Percentiles rank a stretch among this genome's conserved stretches.
Evolutionary conservation across 805 yeast genomes (phyloP).

Genomic region (Monosporozyma siamensis): DNA sequence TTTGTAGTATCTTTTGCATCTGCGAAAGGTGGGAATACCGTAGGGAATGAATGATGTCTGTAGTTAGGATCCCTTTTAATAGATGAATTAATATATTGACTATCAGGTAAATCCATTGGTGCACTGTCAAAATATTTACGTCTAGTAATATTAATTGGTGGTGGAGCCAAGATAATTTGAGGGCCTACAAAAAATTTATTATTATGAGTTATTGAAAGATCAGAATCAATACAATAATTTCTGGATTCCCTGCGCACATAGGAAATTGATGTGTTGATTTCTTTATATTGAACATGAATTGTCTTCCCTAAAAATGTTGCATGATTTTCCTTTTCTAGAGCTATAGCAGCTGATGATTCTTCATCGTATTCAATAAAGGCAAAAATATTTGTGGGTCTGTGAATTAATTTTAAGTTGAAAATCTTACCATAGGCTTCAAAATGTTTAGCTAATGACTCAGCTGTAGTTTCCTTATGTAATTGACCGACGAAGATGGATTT

Average conservation of each 20-base stretch:
- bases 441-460: conserved; percentile 45
- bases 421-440: conserved; percentile 64
- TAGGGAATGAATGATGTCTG: conserved; percentile 20
- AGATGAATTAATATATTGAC: conserved; percentile 3
- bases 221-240: conserved; percentile 9
- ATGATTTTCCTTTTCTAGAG: conserved; percentile 80
- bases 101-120: not conserved
- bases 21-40: conserved; percentile 4
- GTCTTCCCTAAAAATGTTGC: conserved; percentile 62
- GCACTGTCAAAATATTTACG: conserved; percentile 27
- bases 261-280: conserved; percentile 35
- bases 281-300: conserved; percentile 79
- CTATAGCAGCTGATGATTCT: conserved; percentile 73
- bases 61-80: conserved; percentile 2
- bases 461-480: conserved; percentile 44
- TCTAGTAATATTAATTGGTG: conserved; percentile 59
- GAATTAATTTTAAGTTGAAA: conserved; percentile 44
- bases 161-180: conserved; percentile 59
- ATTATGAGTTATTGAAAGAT: not conserved
- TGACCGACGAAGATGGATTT: conserved; percentile 75
- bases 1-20: too few relatives aligned
- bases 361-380: conserved; percentile 62
- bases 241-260: conserved; percentile 18
- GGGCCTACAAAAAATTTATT: conserved; percentile 22
- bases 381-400: conserved; percentile 45